Evolutionary conservation across 2,329 filamentous ascomycete genomes (phyloP), one percentile per base, ranked within the genome.

Genomic region (Drechslerella coelobrocha): DNA sequence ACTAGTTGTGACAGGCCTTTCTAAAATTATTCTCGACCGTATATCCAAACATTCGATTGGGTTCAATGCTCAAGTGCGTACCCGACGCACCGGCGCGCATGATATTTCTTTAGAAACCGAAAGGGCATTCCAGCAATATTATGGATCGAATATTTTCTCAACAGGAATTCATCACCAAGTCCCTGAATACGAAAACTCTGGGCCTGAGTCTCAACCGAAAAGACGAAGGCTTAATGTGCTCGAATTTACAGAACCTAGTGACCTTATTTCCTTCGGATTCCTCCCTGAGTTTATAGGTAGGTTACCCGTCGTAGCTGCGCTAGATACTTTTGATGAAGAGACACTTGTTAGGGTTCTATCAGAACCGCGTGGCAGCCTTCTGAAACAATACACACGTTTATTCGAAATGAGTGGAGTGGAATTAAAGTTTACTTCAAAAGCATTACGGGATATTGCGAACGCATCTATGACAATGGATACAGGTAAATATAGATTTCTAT

Each of bases 11-110:
- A n/a, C 26, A 69, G 63, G 61, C 34, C 83, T 97, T 0, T 91
- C 97, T 76, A 96, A 95, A 78, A 85, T 89, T 31, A 86, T 99
- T 52, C 83, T 96, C 68, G 89, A 92, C 66, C 88, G 94, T n/a
- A 88, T 97, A 47, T 89, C 91, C 10, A 91, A 89, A 76, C 86
- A 87, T 9, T 89, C 90, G 2, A 93, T 99, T 74, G 94, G 94
- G 0, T 99, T 99, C 76, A 92, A 92, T 3, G 92, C 92, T 2
- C 87, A 89, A 21, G 85, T 97, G 17, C 87, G 89, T 24, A 80
- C 60, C 2, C 51, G 27, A 6, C 52, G 53, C 29, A 53, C 65
- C 5, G 51, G 62, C 19, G 26, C 39, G 10, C 48, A 53, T 37
- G 41, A 23, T 5, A 31, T 69, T 23, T 56, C 47, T 12, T 31